These are phyloP conservation scores for Solanum corneliomulleri DNA, from an alignment of 257 asterid species.

Conservation along the genomic window DNA sequence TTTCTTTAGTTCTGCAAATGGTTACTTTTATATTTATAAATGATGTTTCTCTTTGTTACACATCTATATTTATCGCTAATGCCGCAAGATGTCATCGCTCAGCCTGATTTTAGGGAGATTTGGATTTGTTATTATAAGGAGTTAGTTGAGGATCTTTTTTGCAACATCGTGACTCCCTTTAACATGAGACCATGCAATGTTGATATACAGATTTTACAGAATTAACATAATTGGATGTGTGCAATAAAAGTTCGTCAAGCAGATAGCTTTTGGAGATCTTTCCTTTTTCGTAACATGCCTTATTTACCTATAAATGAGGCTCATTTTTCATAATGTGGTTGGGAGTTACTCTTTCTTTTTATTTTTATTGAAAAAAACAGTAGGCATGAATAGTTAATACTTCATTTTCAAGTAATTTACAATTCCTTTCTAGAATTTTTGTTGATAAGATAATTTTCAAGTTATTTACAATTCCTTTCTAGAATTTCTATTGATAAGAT, in stretches of 20 bases:
- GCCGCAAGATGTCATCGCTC: neutral
- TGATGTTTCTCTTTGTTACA: neutral
- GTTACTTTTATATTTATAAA: neutral
- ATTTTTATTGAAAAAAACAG: too few species aligned
- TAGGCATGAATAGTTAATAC: neutral
- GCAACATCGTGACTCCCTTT: slow-evolving; percentile 1
- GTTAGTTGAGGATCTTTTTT: neutral
- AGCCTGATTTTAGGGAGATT: slow-evolving; percentile 3
- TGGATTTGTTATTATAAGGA: neutral
- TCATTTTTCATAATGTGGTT: neutral
- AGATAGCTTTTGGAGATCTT: neutral
- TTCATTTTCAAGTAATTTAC: neutral
- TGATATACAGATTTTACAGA: neutral
- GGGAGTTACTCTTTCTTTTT: neutral
- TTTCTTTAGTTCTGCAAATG: neutral
- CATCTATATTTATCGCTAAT: neutral
- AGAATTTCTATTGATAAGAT: neutral
- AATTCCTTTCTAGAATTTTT: too few species aligned
- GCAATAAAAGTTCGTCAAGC: neutral
- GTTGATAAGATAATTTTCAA: too few species aligned
- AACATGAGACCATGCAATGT: neutral
- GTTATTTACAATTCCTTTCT: neutral
- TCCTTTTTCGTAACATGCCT: too few species aligned
- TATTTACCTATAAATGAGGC: too few species aligned
- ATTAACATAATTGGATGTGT: neutral